These are phyloP conservation scores for Oleoguttula mirabilis DNA, from an alignment of 495 filamentous ascomycete genomes.

Conservation along the genomic window DNA sequence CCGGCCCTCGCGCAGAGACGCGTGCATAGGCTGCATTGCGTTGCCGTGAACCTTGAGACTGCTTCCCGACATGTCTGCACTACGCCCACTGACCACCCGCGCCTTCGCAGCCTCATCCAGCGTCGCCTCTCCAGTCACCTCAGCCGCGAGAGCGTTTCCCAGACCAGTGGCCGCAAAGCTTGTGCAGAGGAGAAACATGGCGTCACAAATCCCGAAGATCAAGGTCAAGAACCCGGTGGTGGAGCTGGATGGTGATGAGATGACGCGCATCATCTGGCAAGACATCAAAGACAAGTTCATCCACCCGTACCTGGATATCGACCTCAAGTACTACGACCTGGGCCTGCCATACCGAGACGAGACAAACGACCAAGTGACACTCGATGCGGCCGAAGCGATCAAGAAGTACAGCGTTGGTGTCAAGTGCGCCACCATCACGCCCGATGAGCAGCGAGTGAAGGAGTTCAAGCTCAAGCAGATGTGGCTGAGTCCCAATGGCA, in stretches of 20 bases:
- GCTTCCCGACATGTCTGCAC: no score
- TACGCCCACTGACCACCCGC: no score
- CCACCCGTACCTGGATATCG: constrained; percentile 68
- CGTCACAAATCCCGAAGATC: constrained; percentile 20
- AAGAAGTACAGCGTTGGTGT: constrained; percentile 97
- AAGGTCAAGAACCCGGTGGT: constrained; percentile 69
- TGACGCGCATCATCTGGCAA: constrained; percentile 98
- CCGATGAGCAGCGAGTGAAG: constrained; percentile 88
- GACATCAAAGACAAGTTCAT: constrained; percentile 87
- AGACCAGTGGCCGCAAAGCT: constrained; percentile 14
- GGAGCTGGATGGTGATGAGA: constrained; percentile 92
- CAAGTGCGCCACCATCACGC: constrained; percentile 98
- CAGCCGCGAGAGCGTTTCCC: no score
- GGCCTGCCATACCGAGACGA: constrained; percentile 89
- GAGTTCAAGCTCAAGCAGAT: constrained; percentile 99
- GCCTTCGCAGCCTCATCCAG: no score
- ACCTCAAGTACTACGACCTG: constrained; percentile 98
- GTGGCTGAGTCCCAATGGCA: constrained; percentile 98
- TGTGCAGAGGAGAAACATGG: constrained; percentile 18
- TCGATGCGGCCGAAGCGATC: constrained; percentile 91
- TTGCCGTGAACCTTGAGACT: no score
- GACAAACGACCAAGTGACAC: constrained; percentile 90
- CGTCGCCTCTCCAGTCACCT: no score
- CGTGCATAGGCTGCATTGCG: no score
- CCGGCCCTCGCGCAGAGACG: no score